Evolutionary conservation across 805 yeast genomes (phyloP).

Genomic region (Starmerella bombicola): DNA sequence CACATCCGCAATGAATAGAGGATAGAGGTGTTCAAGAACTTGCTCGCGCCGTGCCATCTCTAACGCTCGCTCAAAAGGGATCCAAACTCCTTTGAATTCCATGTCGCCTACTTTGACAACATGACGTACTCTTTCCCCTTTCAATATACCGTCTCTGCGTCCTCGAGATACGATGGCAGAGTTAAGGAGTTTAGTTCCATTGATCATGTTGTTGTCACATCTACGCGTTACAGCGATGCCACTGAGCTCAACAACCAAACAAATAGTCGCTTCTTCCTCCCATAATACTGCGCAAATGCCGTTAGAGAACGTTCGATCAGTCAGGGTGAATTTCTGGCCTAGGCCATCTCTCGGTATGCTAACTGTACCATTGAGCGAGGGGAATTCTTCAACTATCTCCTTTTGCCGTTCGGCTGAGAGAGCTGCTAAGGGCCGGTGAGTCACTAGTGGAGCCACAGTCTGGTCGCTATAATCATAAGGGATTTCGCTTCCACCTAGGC

Average conservation of each 20-base stretch:
- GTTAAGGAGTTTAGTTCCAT: conserved; percentile 24
- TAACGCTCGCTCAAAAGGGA: conserved; percentile 23
- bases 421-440: not conserved
- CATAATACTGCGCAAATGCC: conserved; percentile 18
- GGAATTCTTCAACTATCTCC: conserved; percentile 8
- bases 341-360: conserved; percentile 8
- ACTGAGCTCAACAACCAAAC: conserved; percentile 18
- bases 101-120: conserved; percentile 23
- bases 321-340: conserved; percentile 6
- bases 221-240: conserved; percentile 18
- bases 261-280: conserved; percentile 22
- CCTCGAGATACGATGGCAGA: conserved; percentile 22
- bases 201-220: conserved; percentile 24
- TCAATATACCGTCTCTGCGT: conserved; percentile 23
- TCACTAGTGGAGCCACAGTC: not conserved
- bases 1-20: conserved; percentile 22
- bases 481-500: too few relatives aligned
- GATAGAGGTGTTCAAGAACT: conserved; percentile 19
- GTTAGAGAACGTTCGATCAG: not conserved
- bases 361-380: conserved; percentile 10
- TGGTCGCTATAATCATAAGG: too few relatives aligned
- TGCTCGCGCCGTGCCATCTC: conserved; percentile 18
- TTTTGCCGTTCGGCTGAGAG: not conserved
- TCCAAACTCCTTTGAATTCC: conserved; percentile 25
- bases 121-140: conserved; percentile 21